These are phyloP conservation scores for Claviceps humidiphila DNA, from an alignment of 2,329 filamentous ascomycete genomes.

Conservation along the genomic window DNA sequence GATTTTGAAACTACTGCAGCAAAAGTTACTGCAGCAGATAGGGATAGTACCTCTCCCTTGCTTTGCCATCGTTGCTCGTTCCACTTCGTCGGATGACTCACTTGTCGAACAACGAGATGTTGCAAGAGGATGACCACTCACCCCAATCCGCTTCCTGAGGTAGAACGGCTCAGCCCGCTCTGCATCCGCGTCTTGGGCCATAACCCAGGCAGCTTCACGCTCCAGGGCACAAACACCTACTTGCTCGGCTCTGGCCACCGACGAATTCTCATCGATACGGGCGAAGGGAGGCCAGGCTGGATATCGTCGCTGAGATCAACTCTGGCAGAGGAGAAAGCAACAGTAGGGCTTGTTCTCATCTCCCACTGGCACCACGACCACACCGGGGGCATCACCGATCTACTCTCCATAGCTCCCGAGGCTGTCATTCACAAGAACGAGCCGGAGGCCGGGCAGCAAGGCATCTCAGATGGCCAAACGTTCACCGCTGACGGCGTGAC, in stretches of 20 bases:
- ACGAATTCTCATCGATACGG: constrained; percentile 81
- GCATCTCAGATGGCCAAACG: constrained; percentile 35
- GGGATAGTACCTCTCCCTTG: too few relatives aligned
- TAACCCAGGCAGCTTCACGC: constrained; percentile 72
- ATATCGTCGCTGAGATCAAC: constrained; percentile 48
- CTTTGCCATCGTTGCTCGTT: too few relatives aligned
- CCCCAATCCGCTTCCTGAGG: constrained; percentile 52
- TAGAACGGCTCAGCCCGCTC: constrained; percentile 63
- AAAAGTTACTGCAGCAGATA: too few relatives aligned
- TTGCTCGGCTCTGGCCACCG: constrained; percentile 62
- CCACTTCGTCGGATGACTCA: neutral
- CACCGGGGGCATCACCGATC: constrained; percentile 57
- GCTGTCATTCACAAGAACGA: constrained; percentile 54
- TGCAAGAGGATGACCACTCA: constrained; percentile 3
- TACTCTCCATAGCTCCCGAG: constrained; percentile 49
- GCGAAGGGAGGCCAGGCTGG: constrained; percentile 70
- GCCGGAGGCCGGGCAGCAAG: constrained; percentile 35
- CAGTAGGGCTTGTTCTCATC: constrained; percentile 56
- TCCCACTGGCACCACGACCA: constrained; percentile 95
- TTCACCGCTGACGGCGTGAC: constrained; percentile 50
- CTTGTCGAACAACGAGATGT: neutral
- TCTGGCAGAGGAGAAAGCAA: constrained; percentile 54
- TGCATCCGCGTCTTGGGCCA: constrained; percentile 78
- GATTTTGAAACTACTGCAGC: too few relatives aligned
- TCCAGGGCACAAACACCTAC: constrained; percentile 88